phyloP scores from a whole-genome alignment of 495 filamentous ascomycete genomes.

The Penicillium atrosanguineum region DNA sequence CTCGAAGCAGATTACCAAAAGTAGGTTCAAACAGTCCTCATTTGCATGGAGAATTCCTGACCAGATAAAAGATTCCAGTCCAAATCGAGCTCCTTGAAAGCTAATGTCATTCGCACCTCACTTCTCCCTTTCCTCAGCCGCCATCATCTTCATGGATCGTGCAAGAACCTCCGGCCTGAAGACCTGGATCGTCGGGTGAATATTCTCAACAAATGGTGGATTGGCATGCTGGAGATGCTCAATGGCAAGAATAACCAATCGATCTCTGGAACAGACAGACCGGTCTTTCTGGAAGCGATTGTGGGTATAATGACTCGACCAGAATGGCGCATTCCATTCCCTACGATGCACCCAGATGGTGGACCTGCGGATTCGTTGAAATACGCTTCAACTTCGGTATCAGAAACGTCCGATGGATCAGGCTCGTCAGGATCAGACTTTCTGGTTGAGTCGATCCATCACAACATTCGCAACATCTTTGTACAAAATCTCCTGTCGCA shows the following conservation, averaged over 20 bases:
- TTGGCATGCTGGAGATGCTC: slow-evolving; percentile 80
- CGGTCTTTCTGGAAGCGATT: slow-evolving; percentile 77
- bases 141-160: slow-evolving; percentile 68
- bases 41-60: slow-evolving; percentile 9
- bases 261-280: slow-evolving; percentile 75
- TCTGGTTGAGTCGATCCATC: slow-evolving; percentile 82
- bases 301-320: slow-evolving; percentile 85
- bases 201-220: slow-evolving; percentile 96
- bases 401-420: slow-evolving; percentile 38
- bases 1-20: slow-evolving; percentile 82
- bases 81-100: slow-evolving; percentile 73
- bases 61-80: slow-evolving; percentile 60
- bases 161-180: slow-evolving; percentile 66
- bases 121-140: slow-evolving; percentile 82
- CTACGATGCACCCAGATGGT: slow-evolving; percentile 34
- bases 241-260: slow-evolving; percentile 69
- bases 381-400: slow-evolving; percentile 38
- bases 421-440: slow-evolving; percentile 64
- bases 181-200: slow-evolving; percentile 81
- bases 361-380: slow-evolving; percentile 30
- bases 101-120: slow-evolving; percentile 71
- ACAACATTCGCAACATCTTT: slow-evolving; percentile 92
- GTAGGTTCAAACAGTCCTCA: slow-evolving; percentile 35
- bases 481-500: slow-evolving; percentile 82
- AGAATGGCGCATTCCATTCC: slow-evolving; percentile 80